Base-by-base conservation (phyloP, 306 rosid genomes). In the Cicer cuneatum region DNA sequence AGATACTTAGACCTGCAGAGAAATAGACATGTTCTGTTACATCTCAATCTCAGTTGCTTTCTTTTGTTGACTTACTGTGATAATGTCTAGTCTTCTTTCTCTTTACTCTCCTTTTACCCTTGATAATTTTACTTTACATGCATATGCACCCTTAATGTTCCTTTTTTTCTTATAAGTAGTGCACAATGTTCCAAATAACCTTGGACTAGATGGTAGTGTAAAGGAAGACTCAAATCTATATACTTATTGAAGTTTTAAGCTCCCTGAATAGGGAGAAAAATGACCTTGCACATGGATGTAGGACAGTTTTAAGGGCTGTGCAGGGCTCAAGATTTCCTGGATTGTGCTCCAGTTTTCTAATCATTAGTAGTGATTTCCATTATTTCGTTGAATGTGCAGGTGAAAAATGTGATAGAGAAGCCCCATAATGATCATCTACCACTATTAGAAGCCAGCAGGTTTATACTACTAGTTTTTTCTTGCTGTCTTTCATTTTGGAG, bases 381-480 rank as follows among this genome's bases (percentile, higher is more conserved):
- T 76, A 13, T 77, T 72, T 58, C 51, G 86, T 49, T 46, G 77
- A 47, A 80, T 72, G 59, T 88, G 87, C 96, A 94, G 99, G 99
- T 94, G 84, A 86, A 89, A 89, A 86, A 94, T 82, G 96, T 94
- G 72, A 86, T 92, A 85, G 99, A 94, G 89, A 94, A 92, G 90
- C 99, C 97, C 73, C 76, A 88, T 57, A 92, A 92, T 58, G 97
- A 94, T 84, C 99, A 94, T 79, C 88, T 94, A 45, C 97, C 99
- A 37, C 75, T 94, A 73, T 49, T 94, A 71, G 99, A 92, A 86
- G 99, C 99, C 38, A 94, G 99, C 99, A 94, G 98, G 98, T 93
- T 77, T 78, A 73, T 75, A 56, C n/a, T 66, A 12, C 66, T 66
- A 71, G 48, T 57, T n/a, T 61, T 79, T 58, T 59, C 41, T 66